Evolutionary conservation across 2,329 filamentous ascomycete species (phyloP), one percentile per base, ranked within the genome.

Genomic region (Diaporthe caulivora): DNA sequence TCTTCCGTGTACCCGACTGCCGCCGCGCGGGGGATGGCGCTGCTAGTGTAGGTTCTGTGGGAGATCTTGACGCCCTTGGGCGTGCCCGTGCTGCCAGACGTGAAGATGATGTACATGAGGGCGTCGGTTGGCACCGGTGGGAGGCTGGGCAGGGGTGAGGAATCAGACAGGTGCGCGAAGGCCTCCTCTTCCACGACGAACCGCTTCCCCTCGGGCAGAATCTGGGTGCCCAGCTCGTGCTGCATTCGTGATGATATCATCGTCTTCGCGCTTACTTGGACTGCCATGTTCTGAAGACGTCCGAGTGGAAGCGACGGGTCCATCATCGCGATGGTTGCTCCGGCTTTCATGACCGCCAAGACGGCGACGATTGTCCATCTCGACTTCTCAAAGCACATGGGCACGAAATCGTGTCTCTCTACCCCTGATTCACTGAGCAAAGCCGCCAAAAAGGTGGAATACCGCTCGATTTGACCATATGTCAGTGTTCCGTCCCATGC

Each of bases 11-110:
- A 88, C 83, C 73, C 87, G 81, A 82, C 88, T 83, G 55, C 86
- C 83, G 53, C 80, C 76, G 53, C 86, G 80, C 31, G 86, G 84
- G 68, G 86, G 18, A 78, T 70, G 8, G 78, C 78, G 49, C 76
- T 77, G 67, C 75, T 78, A 29, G 77, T 78, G 69, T 80, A 80
- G 57, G 78, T 77, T 7, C 57, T 64, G 72, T 82, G 81, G 4
- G 79, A 78, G 40, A 81, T 77, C 18, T 87, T 82, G 18, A 88
- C 85, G n/a, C 87, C 88, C 78, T 90, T 90, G 0, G 88, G 88
- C 18, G 81, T 81, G 6, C 88, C 88, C 0, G 88, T 90, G 34
- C 85, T 89, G n/a, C 88, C 88, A 2, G 87, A 89, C 6, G 88
- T 90, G 78, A 89, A 90, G 75, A 89, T 85, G 74, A 87, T 85